Percentiles rank a stretch among this genome's conserved stretches.
Evolutionary conservation across 2,329 filamentous ascomycete genomes (phyloP).

Genomic region (Aureobasidium sp.): DNA sequence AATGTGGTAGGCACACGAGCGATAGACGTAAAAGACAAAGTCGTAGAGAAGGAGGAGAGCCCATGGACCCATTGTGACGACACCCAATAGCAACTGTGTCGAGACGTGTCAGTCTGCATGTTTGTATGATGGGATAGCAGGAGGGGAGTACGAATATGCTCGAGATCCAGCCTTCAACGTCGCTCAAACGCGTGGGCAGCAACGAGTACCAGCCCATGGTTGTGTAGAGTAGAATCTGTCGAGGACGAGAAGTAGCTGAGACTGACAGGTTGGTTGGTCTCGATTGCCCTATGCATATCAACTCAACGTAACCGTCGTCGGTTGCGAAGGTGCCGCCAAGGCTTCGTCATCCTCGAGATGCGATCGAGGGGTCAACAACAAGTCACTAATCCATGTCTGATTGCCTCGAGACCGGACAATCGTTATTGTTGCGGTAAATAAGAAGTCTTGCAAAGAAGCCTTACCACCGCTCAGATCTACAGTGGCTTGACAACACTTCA

Average conservation of each 20-base stretch:
- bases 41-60: slow-evolving; percentile 57
- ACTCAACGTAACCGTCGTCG: not conserved
- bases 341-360: slow-evolving; percentile 11
- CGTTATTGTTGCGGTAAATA: no score
- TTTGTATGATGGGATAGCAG: not conserved
- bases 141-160: slow-evolving; percentile 50
- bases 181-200: slow-evolving; percentile 51
- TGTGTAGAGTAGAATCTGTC: not conserved
- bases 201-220: slow-evolving; percentile 60
- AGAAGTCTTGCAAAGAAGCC: not conserved
- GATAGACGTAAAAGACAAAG: slow-evolving; percentile 54
- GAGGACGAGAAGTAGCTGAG: not conserved
- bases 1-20: slow-evolving; percentile 51
- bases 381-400: no score
- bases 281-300: not conserved
- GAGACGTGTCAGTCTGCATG: slow-evolving; percentile 1
- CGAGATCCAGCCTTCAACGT: slow-evolving; percentile 56
- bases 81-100: slow-evolving; percentile 52
- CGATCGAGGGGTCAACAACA: not conserved
- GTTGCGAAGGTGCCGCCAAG: not conserved
- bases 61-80: slow-evolving; percentile 58
- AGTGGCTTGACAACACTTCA: not conserved
- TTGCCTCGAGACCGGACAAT: not conserved
- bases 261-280: not conserved
- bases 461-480: not conserved